Percentiles rank a stretch among this genome's conserved stretches.
These are phyloP conservation scores for Fonsecaea nubica DNA, from an alignment of 2,329 filamentous ascomycete species.

Conservation along the genomic window DNA sequence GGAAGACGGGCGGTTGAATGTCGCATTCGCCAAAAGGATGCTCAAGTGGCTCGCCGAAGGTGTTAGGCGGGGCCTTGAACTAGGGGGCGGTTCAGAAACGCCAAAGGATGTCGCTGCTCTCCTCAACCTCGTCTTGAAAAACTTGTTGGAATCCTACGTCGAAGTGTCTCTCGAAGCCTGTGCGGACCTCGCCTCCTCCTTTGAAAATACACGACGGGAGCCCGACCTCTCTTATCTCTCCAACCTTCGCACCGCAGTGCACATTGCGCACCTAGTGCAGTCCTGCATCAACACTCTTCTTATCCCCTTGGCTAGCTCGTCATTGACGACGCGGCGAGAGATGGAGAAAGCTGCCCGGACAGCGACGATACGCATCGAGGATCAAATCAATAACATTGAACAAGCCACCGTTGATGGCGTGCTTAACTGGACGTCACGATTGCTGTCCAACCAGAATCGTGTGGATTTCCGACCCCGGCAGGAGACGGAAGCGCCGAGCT, in stretches of 20 bases:
- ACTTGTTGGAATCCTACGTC: slow-evolving; percentile 83
- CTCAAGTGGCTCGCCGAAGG: slow-evolving; percentile 96
- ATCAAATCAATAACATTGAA: slow-evolving; percentile 76
- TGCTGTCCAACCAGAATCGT: slow-evolving; percentile 80
- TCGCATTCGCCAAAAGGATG: slow-evolving; percentile 95
- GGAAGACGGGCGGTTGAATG: slow-evolving; percentile 81
- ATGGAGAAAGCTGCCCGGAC: slow-evolving; percentile 82
- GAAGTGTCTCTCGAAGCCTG: slow-evolving; percentile 72
- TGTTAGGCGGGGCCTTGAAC: slow-evolving; percentile 85
- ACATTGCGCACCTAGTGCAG: slow-evolving; percentile 89
- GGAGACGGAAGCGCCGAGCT: slow-evolving; percentile 63
- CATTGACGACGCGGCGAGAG: slow-evolving; percentile 85
- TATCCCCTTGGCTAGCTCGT: slow-evolving; percentile 84
- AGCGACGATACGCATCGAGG: slow-evolving; percentile 79
- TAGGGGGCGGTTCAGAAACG: slow-evolving; percentile 86
- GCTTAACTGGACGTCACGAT: slow-evolving; percentile 75
- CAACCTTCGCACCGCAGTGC: slow-evolving; percentile 79
- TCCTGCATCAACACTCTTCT: slow-evolving; percentile 90
- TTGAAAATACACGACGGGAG: slow-evolving; percentile 81
- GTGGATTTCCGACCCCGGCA: slow-evolving; percentile 89
- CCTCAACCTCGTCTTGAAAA: slow-evolving; percentile 79
- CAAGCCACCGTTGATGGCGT: slow-evolving; percentile 75
- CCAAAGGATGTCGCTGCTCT: slow-evolving; percentile 91
- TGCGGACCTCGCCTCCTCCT: slow-evolving; percentile 74
- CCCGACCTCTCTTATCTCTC: slow-evolving; percentile 86